phyloP scores from a whole-genome alignment of 306 rosid species.

The Quercus berberidifolia region DNA sequence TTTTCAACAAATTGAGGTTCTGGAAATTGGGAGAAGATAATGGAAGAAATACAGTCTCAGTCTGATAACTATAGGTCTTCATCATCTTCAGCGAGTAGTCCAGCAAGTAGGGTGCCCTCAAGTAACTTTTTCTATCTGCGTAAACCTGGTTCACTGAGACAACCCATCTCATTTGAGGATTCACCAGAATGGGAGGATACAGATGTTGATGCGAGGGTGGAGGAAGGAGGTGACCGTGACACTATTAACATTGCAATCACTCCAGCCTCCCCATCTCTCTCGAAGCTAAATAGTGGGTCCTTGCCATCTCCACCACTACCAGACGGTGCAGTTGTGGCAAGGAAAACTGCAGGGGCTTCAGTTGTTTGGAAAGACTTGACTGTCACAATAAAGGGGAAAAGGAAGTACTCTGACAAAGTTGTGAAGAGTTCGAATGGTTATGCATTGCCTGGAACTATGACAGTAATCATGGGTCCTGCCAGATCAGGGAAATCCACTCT shows the following conservation, averaged over 20 bases:
- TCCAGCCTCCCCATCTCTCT: conserved; percentile 87
- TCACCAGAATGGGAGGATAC: conserved; percentile 99
- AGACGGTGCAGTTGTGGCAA: conserved; percentile 56
- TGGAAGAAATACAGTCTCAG: conserved; percentile 98
- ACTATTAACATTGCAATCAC: conserved; percentile 73
- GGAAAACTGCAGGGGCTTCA: conserved; percentile 85
- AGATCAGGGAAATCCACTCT: conserved; percentile 93
- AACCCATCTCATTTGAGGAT: conserved; percentile 97
- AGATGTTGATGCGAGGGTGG: conserved; percentile 67
- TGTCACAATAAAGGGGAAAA: conserved; percentile 83
- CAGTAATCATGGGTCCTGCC: conserved; percentile 97
- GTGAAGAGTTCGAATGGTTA: conserved; percentile 96
- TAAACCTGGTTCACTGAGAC: conserved; percentile 91
- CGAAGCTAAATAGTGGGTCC: conserved; percentile 83
- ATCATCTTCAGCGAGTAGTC: conserved; percentile 96
- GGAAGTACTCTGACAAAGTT: conserved; percentile 90
- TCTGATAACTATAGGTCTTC: conserved; percentile 94
- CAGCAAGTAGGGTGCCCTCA: conserved; percentile 94
- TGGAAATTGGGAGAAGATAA: conserved; percentile 19
- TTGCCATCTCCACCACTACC: conserved; percentile 83
- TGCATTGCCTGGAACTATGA: conserved; percentile 95
- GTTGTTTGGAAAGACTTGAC: conserved; percentile 97
- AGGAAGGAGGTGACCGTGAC: conserved; percentile 88
- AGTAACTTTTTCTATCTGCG: conserved; percentile 95
- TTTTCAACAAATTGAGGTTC: conserved; percentile 18